Evolutionary conservation across 495 filamentous ascomycete genomes (phyloP), one percentile per base, ranked within the genome.

Genomic region (Clohesyomyces aquaticus): DNA sequence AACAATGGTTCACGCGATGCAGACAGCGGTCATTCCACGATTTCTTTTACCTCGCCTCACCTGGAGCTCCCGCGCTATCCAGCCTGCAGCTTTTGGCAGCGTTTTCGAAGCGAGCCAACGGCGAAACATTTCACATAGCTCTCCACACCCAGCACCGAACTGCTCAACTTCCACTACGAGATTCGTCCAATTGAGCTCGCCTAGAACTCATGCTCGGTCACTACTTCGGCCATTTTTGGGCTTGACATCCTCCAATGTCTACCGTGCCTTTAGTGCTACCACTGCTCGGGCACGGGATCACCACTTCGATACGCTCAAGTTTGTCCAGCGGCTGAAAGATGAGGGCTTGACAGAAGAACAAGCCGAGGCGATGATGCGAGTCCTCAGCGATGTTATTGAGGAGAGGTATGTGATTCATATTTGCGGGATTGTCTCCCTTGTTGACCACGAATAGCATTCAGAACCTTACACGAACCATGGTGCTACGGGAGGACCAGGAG

Each of bases 281-380:
- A 75, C 84, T 0, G 66, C 74, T 4, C 83, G 75, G 55, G 71
- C 73, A 6, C 82, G 87, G 32, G 93, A 96, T 72, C 94, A 99
- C 76, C 94, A 99, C 75, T 99, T 99, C 67, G 94, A 99, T 77
- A 99, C 94, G 0, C 81, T 99, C 56, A 96, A 96, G 77, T 96
- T 98, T 73, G 93, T 98, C 14, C 88, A 96, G 75, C 85, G 91
- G 41, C 83, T 99, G 8, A 84, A 91, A 72, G 83, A 83, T 61
- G 94, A 99, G 72, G 95, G 95, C 0, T 96, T 99, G 74, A 95
- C 90, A 23, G 94, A 98, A 74, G 89, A 94, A 67, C 94, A 99
- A 72, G 85, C 91, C 6, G 91, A 92, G 4, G 94, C 94, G 21
- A 90, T 96, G 90, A 97, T 99, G 94, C 88, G 89, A 69, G 91